Evolutionary conservation across 176 grass and related monocot genomes (phyloP).

Genomic region (Carex parvula): DNA sequence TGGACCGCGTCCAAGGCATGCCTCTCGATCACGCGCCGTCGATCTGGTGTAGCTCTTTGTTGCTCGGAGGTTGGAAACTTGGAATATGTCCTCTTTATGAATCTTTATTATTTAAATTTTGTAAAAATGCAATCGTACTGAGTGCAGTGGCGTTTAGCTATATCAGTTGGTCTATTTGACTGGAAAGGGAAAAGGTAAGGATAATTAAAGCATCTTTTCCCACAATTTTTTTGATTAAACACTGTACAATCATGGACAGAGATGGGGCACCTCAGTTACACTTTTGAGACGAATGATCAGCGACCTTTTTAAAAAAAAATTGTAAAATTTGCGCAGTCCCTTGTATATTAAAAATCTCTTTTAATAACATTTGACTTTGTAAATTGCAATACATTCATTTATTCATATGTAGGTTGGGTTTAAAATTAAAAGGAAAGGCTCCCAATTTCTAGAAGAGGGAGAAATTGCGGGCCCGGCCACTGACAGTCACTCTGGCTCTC

Average conservation of each 20-base stretch:
- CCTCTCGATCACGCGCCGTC: conserved; percentile 9
- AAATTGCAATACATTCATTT: neutral
- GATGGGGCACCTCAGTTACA: neutral
- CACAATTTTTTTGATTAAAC: neutral
- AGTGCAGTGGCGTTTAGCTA: neutral
- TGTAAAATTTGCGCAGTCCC: too few species aligned
- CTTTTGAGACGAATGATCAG: neutral
- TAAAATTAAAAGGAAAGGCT: conserved; percentile 27
- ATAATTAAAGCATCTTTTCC: neutral
- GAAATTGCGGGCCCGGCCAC: neutral
- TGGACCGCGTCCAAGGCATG: neutral
- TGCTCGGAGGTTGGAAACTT: conserved; percentile 23
- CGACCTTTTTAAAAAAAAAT: too few species aligned
- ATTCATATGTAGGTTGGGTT: conserved; percentile 16
- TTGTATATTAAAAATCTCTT: neutral
- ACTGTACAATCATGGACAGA: neutral
- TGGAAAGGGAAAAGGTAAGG: neutral
- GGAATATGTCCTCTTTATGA: neutral
- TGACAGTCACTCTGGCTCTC: conserved; percentile 26
- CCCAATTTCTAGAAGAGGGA: conserved; percentile 36
- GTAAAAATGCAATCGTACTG: neutral
- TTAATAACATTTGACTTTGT: neutral
- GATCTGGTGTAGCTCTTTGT: neutral
- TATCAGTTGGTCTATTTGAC: neutral
- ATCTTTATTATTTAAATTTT: neutral